phyloP scores from a whole-genome alignment of 2,329 filamentous ascomycete species.

The Knufia fluminis region DNA sequence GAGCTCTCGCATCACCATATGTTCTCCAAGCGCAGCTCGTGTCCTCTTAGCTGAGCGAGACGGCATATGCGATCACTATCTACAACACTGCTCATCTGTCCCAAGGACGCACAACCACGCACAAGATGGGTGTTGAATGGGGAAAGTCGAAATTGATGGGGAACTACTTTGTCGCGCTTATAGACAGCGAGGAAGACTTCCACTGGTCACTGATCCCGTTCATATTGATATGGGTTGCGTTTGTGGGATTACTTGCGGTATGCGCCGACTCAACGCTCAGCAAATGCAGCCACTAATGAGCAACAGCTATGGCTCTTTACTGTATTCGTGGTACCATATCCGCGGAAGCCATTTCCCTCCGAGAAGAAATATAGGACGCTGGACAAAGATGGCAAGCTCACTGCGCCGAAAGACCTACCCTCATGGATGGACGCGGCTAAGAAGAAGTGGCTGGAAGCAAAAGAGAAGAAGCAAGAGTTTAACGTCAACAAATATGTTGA shows the following conservation, averaged over 20 bases:
- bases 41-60: neutral
- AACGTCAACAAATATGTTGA: conserved; percentile 48
- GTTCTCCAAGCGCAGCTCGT: neutral
- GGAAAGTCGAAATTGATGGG: conserved; percentile 3
- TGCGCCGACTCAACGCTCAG: neutral
- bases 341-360: conserved; percentile 61
- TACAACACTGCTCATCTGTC: neutral
- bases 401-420: conserved; percentile 51
- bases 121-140: conserved; percentile 8
- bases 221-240: conserved; percentile 20
- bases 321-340: conserved; percentile 68
- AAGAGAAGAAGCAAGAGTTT: conserved; percentile 30
- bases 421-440: conserved; percentile 81
- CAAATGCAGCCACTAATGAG: neutral
- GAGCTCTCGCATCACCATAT: neutral
- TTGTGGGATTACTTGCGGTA: conserved; percentile 16
- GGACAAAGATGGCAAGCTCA: conserved; percentile 51
- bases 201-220: conserved; percentile 19
- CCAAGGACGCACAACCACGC: neutral
- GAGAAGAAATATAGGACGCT: conserved; percentile 83
- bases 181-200: conserved; percentile 5
- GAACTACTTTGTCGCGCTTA: conserved; percentile 1
- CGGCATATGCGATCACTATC: neutral
- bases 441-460: conserved; percentile 40
- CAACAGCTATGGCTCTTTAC: conserved; percentile 57